phyloP scores from a whole-genome alignment of 495 filamentous ascomycete genomes.

The Podospora bellae-mahoneyi region DNA sequence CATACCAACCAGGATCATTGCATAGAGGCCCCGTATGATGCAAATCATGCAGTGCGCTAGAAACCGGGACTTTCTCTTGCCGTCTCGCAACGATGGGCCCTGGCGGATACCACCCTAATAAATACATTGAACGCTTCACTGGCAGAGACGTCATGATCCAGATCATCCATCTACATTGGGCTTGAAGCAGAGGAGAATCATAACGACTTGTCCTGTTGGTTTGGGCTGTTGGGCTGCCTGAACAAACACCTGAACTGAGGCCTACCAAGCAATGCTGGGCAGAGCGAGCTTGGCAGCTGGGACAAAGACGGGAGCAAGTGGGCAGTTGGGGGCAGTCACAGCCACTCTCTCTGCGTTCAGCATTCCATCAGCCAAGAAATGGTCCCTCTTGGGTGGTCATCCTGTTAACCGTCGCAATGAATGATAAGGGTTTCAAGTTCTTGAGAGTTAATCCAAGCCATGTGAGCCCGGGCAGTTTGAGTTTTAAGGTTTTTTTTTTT shows the following conservation, averaged over 20 bases:
- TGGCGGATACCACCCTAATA: neutral
- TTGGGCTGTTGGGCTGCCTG: neutral
- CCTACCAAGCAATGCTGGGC: neutral
- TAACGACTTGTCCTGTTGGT: neutral
- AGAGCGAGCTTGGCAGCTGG: neutral
- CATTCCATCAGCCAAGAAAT: slow-evolving; percentile 10
- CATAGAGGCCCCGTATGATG: neutral
- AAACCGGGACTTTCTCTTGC: neutral
- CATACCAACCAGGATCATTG: neutral
- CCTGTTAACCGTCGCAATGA: neutral
- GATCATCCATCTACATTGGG: neutral
- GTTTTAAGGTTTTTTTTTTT: neutral
- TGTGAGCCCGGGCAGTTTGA: neutral
- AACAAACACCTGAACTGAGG: neutral
- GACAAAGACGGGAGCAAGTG: neutral
- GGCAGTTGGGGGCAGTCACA: neutral
- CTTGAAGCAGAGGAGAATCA: neutral
- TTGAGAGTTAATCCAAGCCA: neutral
- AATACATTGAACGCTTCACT: neutral
- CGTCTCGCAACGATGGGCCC: neutral
- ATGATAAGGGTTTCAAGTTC: neutral
- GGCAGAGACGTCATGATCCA: neutral
- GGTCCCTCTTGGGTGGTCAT: neutral
- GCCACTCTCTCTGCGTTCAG: neutral
- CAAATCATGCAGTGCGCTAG: neutral